Conservation (phyloP, 257 asterid species). For the Nicotiana knightiana region DNA sequence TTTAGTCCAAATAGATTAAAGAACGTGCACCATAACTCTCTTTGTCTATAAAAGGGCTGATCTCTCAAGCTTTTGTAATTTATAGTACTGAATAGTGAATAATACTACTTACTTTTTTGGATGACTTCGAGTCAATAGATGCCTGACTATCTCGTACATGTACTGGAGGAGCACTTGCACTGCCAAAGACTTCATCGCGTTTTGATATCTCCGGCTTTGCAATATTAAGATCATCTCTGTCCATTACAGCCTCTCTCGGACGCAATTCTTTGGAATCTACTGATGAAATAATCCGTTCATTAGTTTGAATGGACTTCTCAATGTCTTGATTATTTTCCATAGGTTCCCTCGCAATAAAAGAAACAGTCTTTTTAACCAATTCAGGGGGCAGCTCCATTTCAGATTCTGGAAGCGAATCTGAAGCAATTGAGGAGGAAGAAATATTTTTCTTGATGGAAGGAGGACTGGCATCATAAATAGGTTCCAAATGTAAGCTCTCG, state of each 20-base stretch:
- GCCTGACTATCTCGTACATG: constrained; percentile 9
- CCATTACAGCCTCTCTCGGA: constrained; percentile 9
- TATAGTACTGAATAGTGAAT: background rate
- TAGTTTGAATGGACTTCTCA: constrained; percentile 17
- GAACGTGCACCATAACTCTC: background rate
- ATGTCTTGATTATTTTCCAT: constrained; percentile 19
- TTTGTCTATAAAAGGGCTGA: background rate
- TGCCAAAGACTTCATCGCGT: constrained; percentile 17
- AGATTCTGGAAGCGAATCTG: constrained; percentile 40
- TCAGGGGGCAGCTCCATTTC: constrained; percentile 28
- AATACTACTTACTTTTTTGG: constrained; percentile 6
- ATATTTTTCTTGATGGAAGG: constrained; percentile 15
- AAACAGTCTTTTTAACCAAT: constrained; percentile 28
- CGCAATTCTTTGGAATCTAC: constrained; percentile 19
- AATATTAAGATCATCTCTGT: constrained; percentile 22
- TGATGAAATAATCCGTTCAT: constrained; percentile 12
- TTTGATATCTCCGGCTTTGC: constrained; percentile 16
- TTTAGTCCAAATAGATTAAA: background rate
- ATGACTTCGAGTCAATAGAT: constrained; percentile 12
- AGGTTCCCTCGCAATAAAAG: constrained; percentile 33
- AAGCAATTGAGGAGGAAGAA: constrained; percentile 44
- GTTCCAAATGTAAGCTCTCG: constrained; percentile 13
- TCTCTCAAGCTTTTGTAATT: background rate
- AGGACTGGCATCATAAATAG: constrained; percentile 15
- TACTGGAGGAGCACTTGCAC: constrained; percentile 17